Evolutionary conservation across 495 filamentous ascomycete species (phyloP).

Genomic region (Penicillium tannophilum): DNA sequence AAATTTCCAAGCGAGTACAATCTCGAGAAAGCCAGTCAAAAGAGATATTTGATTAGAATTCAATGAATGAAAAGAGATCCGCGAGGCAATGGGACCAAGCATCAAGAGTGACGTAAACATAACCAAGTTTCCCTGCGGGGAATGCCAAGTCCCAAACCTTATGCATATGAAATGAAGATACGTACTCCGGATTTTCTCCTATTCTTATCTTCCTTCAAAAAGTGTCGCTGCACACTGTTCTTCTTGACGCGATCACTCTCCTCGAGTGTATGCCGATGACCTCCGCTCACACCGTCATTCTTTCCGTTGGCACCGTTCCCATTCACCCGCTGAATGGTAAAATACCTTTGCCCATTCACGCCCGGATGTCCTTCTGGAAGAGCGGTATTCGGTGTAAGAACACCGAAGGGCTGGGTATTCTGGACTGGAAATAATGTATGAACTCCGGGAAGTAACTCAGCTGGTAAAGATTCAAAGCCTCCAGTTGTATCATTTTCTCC

Average conservation of each 20-base stretch:
- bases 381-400: constrained; percentile 39
- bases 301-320: constrained; percentile 76
- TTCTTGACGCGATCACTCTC: constrained; percentile 87
- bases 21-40: not conserved
- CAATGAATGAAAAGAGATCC: constrained; percentile 3
- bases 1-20: not conserved
- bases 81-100: constrained; percentile 1
- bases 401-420: constrained; percentile 41
- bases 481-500: constrained; percentile 23
- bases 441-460: constrained; percentile 30
- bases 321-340: constrained; percentile 77
- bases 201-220: constrained; percentile 68
- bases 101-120: constrained; percentile 34
- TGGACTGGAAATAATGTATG: constrained; percentile 29
- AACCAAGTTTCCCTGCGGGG: constrained; percentile 22
- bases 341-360: constrained; percentile 57
- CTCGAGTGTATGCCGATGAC: constrained; percentile 73
- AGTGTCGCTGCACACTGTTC: constrained; percentile 70
- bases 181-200: constrained; percentile 67
- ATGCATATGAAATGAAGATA: constrained; percentile 21
- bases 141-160: constrained; percentile 12
- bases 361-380: constrained; percentile 47
- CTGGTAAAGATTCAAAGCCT: constrained; percentile 24
- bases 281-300: constrained; percentile 63
- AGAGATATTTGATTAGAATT: not conserved